Evolutionary conservation across 1,284 basidiomycete genomes (phyloP).

Genomic region (Malassezia sympodialis): DNA sequence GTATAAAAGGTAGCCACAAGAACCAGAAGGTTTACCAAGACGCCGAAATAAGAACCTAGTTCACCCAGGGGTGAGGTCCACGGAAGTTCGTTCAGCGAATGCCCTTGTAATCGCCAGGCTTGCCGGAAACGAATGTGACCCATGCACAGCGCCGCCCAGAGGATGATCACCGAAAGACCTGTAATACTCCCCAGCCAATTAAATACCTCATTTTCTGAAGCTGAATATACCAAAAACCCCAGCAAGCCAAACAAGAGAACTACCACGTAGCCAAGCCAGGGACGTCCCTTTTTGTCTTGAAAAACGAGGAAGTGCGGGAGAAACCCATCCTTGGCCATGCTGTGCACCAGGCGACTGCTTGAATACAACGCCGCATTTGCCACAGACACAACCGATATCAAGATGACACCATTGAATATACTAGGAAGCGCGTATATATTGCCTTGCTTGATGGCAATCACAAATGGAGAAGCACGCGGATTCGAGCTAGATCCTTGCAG

Average conservation of each 20-base stretch:
- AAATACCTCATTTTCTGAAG: slow-evolving; percentile 42
- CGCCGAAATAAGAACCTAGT: slow-evolving; percentile 51
- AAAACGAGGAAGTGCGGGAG: slow-evolving; percentile 49
- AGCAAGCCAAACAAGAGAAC: slow-evolving; percentile 44
- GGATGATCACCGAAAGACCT: slow-evolving; percentile 53
- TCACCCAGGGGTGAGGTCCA: slow-evolving; percentile 51
- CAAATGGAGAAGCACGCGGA: slow-evolving; percentile 52
- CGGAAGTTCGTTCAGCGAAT: slow-evolving; percentile 51
- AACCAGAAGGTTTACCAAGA: slow-evolving; percentile 39
- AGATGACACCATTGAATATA: slow-evolving; percentile 52
- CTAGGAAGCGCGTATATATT: slow-evolving; percentile 50
- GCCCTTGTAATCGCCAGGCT: slow-evolving; percentile 52
- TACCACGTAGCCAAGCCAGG: slow-evolving; percentile 43
- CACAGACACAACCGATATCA: slow-evolving; percentile 49
- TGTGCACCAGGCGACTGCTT: slow-evolving; percentile 47
- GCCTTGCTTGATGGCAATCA: slow-evolving; percentile 51
- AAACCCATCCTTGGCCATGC: slow-evolving; percentile 48
- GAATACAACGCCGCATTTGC: slow-evolving; percentile 49
- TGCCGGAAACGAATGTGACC: slow-evolving; percentile 46
- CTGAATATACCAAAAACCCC: slow-evolving; percentile 40
- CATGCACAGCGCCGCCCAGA: slow-evolving; percentile 43
- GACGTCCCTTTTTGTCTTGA: slow-evolving; percentile 54
- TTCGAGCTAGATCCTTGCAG: slow-evolving; percentile 45
- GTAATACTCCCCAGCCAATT: slow-evolving; percentile 52
- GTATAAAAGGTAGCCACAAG: slow-evolving; percentile 27